These are phyloP conservation scores for Biscogniauxia mediterranea DNA, from an alignment of 2,329 filamentous ascomycete genomes.

Conservation along the genomic window DNA sequence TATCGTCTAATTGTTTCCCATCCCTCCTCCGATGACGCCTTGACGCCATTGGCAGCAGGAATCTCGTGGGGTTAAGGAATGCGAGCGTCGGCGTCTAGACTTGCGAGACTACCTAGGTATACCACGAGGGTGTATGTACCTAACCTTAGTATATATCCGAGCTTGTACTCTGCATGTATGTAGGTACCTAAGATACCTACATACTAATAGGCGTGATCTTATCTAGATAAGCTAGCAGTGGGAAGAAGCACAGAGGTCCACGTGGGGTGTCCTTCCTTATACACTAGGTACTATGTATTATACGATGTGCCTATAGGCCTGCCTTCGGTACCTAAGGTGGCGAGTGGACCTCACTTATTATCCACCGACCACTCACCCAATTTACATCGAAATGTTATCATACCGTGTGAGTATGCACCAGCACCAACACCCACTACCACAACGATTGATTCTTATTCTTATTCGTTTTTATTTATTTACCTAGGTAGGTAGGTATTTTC, in stretches of 20 bases:
- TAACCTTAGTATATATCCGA: too few relatives aligned
- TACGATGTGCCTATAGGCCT: too few relatives aligned
- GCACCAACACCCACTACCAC: background rate
- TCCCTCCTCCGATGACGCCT: background rate
- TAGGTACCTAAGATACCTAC: too few relatives aligned
- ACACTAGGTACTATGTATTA: too few relatives aligned
- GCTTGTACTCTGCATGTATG: background rate
- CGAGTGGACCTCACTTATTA: too few relatives aligned
- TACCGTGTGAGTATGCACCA: background rate
- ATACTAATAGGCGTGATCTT: background rate
- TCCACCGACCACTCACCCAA: too few relatives aligned
- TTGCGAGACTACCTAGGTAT: too few relatives aligned
- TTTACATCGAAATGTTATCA: background rate
- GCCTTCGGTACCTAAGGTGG: too few relatives aligned
- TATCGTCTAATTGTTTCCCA: background rate
- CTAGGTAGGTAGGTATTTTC: too few relatives aligned
- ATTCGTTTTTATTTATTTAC: too few relatives aligned
- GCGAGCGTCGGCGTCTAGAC: background rate
- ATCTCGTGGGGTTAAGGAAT: background rate
- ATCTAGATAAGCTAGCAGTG: background rate
- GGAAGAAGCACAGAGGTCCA: background rate
- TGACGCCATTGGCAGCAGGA: background rate
- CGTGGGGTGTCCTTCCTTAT: background rate
- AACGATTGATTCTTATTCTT: background rate
- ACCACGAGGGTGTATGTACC: too few relatives aligned